Conservation (phyloP, 495 filamentous ascomycete species). For the Hypoxylon intermedium region DNA sequence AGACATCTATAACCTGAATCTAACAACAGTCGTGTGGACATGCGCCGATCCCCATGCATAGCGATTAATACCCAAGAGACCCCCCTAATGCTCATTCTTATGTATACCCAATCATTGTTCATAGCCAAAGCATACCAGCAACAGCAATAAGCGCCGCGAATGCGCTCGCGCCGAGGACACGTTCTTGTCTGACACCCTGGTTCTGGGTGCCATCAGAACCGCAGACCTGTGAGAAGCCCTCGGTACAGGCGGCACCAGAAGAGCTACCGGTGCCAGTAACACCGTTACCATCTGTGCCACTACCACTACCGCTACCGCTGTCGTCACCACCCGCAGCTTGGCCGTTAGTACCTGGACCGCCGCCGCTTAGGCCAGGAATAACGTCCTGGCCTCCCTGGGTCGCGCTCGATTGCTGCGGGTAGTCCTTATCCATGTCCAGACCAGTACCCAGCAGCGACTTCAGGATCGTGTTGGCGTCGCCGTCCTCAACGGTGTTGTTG, state of each 20-base stretch:
- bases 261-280: slow-evolving; percentile 27
- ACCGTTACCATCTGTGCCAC: slow-evolving; percentile 10
- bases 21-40: background rate
- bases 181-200: slow-evolving; percentile 46
- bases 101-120: slow-evolving; percentile 7
- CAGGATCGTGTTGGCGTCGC: slow-evolving; percentile 77
- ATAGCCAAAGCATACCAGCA: slow-evolving; percentile 54
- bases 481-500: slow-evolving; percentile 77
- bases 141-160: slow-evolving; percentile 59
- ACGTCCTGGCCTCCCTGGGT: slow-evolving; percentile 29
- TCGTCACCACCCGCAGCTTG: slow-evolving; percentile 37
- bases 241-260: slow-evolving; percentile 31
- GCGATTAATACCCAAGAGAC: slow-evolving; percentile 1
- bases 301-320: background rate
- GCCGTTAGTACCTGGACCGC: slow-evolving; percentile 40
- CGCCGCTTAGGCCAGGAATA: slow-evolving; percentile 46
- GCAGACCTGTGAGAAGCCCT: slow-evolving; percentile 48
- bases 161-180: slow-evolving; percentile 52
- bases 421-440: slow-evolving; percentile 67
- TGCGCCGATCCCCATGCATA: slow-evolving; percentile 9
- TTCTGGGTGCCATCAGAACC: slow-evolving; percentile 37
- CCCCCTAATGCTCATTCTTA: slow-evolving; percentile 4
- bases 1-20: slow-evolving; percentile 4
- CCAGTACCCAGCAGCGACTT: slow-evolving; percentile 81
- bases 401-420: slow-evolving; percentile 37